Evolutionary conservation across 148 eudicot species (phyloP).

Genomic region (Silene conica): DNA sequence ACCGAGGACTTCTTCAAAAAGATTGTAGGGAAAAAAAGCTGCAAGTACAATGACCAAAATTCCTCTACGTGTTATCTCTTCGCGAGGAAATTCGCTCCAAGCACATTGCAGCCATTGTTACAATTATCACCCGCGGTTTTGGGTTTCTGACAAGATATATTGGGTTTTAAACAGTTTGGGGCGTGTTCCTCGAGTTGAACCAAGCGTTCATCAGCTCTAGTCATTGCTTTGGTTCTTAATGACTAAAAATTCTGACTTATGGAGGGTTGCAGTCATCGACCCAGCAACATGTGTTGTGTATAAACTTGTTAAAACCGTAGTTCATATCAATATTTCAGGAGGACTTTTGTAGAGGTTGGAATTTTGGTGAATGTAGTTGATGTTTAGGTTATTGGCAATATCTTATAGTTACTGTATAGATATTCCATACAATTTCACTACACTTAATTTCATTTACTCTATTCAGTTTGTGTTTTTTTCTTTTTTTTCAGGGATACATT

Average conservation of each 20-base stretch:
- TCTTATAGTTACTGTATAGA: slow-evolving; percentile 17
- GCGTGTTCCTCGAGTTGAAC: too few species aligned
- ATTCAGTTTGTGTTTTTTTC: background rate
- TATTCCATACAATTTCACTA: background rate
- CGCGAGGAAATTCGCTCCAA: slow-evolving; percentile 77
- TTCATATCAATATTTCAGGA: slow-evolving; percentile 10
- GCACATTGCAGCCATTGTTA: slow-evolving; percentile 62
- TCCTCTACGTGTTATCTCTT: slow-evolving; percentile 57
- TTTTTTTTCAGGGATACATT: too few species aligned
- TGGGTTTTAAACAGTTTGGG: too few species aligned
- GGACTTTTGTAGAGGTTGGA: slow-evolving; percentile 16
- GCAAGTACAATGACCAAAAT: slow-evolving; percentile 49
- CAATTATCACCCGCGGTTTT: slow-evolving; percentile 37
- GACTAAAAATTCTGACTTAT: background rate
- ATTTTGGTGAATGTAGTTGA: slow-evolving; percentile 17
- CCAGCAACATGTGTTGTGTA: slow-evolving; percentile 15
- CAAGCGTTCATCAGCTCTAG: too few species aligned
- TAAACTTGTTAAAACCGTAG: background rate
- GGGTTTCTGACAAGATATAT: slow-evolving; percentile 32
- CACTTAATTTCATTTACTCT: background rate
- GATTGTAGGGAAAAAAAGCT: slow-evolving; percentile 29
- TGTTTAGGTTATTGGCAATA: background rate
- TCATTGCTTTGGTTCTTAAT: background rate
- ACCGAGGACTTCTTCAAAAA: slow-evolving; percentile 47
- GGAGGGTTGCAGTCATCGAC: background rate